phyloP scores from a whole-genome alignment of 352 stramenopile species.

The Paralagenidium karlingii region DNA sequence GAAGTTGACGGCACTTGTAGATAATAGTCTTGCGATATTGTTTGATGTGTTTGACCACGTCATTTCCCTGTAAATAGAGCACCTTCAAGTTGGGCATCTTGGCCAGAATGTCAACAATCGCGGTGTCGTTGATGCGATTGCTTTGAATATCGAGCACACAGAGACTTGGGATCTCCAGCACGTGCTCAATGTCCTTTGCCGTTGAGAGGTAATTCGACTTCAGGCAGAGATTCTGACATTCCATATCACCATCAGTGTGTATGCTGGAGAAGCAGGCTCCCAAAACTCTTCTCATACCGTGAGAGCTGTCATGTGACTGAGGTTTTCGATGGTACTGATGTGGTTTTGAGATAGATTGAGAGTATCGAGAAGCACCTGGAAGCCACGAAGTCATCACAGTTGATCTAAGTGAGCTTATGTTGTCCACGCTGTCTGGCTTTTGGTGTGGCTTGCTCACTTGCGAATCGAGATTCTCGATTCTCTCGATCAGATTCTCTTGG shows the following conservation, averaged over 20 bases:
- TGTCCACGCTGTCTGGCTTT: conserved; percentile 1
- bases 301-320: conserved; percentile 51
- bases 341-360: conserved; percentile 79
- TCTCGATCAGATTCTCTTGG: conserved; percentile 92
- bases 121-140: conserved; percentile 59
- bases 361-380: conserved; percentile 40
- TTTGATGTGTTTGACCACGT: conserved; percentile 81
- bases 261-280: neutral
- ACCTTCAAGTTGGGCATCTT: conserved; percentile 74
- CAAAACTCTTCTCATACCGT: conserved; percentile 16
- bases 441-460: no score
- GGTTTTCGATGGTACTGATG: conserved; percentile 62
- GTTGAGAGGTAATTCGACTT: conserved; percentile 65
- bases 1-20: conserved; percentile 60
- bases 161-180: conserved; percentile 50
- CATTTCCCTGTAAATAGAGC: conserved; percentile 73
- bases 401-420: neutral
- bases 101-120: conserved; percentile 48
- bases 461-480: conserved; percentile 83
- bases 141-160: conserved; percentile 72
- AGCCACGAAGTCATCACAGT: no score
- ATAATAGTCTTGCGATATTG: conserved; percentile 77
- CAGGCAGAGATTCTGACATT: conserved; percentile 40
- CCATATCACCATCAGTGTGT: neutral
- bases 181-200: conserved; percentile 40